Base-by-base conservation (phyloP, 495 filamentous ascomycete species). In the Penicillium coffeae region DNA sequence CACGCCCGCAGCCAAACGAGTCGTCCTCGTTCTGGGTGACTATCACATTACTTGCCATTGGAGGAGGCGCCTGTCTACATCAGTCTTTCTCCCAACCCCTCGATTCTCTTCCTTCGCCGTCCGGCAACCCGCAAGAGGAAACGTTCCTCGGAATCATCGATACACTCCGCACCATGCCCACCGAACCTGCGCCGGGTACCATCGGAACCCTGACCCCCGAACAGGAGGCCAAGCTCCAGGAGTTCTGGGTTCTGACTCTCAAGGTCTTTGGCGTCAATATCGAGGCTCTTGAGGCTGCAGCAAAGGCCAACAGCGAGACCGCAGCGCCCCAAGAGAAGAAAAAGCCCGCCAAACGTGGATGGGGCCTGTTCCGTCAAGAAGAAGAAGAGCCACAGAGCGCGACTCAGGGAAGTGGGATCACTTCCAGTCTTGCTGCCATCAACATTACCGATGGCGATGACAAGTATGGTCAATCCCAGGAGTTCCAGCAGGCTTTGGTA, bases 381-480 rank as follows among this genome's bases (percentile, higher is more conserved):
- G 78, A 84, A 45, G 77, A 85, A 4, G 69, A 79, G 51, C 59
- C 58, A 1, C 56, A 62, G 12, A 62, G 55, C 33, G 35, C 42
- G 0, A 49, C 62, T 3, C 58, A 77, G 1, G 59, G 59, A 20
- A 69, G 59, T 37, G 62, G 65, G 1, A 52, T 72, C 12, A 50
- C 66, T 12, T 56, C 68, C 12, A 60, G 57, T 39, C 33, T 66
- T 21, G 45, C 65, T 14, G 40, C 59, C 51, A 56, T 75, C 49
- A 58, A 43, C 34, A 58, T 72, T 50, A 71, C 68, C 30, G 84
- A 88, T 16, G 75, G 75, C 19, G 86, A 96, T 47, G 94, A 97
- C 68, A 97, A 98, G 72, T 90, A 94, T 65, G 89, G 90, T 21
- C 89, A 92, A 62, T 86, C 78, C 3, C 92, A 92, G 72, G 83